Percentiles rank a stretch among this genome's conserved stretches.
Evolutionary conservation across 768 basidiomycete genomes (phyloP).

Genomic region (Cystofilobasidium bisporidii): DNA sequence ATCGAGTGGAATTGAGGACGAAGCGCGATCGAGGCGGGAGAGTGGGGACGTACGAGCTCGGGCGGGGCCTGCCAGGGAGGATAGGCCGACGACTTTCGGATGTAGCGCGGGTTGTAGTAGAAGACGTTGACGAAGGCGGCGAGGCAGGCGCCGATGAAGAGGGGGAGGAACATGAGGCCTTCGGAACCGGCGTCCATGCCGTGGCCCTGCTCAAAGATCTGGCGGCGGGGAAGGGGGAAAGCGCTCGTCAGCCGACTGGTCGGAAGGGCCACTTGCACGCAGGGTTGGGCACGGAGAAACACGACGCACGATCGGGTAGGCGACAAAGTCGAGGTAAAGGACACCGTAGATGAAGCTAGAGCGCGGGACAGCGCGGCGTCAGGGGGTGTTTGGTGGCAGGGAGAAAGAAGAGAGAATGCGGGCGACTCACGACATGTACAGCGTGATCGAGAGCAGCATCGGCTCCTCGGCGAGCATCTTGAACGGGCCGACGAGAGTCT

Average conservation of each 20-base stretch:
- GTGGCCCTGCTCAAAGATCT: constrained; percentile 38
- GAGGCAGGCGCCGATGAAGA: constrained; percentile 38
- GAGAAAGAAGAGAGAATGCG: constrained; percentile 17
- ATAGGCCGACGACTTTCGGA: constrained; percentile 36
- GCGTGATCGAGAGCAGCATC: constrained; percentile 40
- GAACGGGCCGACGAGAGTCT: constrained; percentile 39
- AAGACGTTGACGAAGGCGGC: constrained; percentile 35
- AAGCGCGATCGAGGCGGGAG: constrained; percentile 16
- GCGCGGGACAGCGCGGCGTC: not conserved
- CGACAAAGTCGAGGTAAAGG: constrained; percentile 41
- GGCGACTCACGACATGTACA: constrained; percentile 40
- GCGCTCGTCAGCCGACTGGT: not conserved
- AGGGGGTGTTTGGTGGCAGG: no score
- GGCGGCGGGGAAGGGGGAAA: not conserved
- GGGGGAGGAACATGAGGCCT: constrained; percentile 39
- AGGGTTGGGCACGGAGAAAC: no score
- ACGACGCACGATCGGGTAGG: constrained; percentile 31
- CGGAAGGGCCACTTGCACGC: no score
- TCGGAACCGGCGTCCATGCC: constrained; percentile 37
- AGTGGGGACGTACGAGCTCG: constrained; percentile 28
- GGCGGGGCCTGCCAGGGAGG: constrained; percentile 29
- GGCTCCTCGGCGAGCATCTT: constrained; percentile 38
- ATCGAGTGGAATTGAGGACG: constrained; percentile 25
- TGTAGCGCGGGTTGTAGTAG: constrained; percentile 40
- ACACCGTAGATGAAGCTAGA: constrained; percentile 32